Base-by-base conservation (phyloP, 1,284 basidiomycete genomes). In the Sparassis latifolia region DNA sequence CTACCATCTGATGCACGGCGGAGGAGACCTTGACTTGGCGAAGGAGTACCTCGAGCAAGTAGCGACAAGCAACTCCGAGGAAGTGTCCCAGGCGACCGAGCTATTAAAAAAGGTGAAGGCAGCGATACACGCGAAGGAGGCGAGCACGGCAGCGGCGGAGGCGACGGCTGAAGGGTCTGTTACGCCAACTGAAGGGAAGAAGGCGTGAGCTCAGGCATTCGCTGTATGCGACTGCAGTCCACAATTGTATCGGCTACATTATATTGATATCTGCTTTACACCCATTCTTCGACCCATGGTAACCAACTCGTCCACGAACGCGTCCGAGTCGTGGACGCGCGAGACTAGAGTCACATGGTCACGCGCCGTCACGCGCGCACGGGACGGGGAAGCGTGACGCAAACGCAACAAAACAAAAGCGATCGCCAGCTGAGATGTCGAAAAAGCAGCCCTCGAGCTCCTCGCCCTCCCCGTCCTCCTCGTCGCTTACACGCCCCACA, bases 21-120 rank as follows among this genome's bases (percentile, higher is more conserved):
- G 79, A 45, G 83, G 80, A 10, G 81, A 90, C 63, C 62, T 87
- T 31, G 58, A 65, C 31, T 69, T 86, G 42, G 85, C 86, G 10
- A 74, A 71, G 56, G 77, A 80, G 50, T 88, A 88, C 62, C 70
- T 92, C 44, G 81, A 89, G 51, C 75, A 72, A 44, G 80, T 94
- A 31, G 82, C 88, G 6, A 68, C 69, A 47, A 92, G 87, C 60
- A 89, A 89, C 65, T 78, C 79, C 27, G 87, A 89, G 63, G 86
- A 89, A 55, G 86, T 86, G 2, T 72, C 69, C 2, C 71, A 74
- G 48, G 87, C 86, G 0, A 68, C 77, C 10, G 86, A 88, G 33
- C 62, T 86, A 60, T 59, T 87, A 45, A 87, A 84, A 63, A 71
- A 66, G 29, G 68, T 83, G 20, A 77, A 76, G 60, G 60, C 42